These are phyloP conservation scores for Laguncularia racemosa DNA, from an alignment of 345 rosid species.

Conservation along the genomic window DNA sequence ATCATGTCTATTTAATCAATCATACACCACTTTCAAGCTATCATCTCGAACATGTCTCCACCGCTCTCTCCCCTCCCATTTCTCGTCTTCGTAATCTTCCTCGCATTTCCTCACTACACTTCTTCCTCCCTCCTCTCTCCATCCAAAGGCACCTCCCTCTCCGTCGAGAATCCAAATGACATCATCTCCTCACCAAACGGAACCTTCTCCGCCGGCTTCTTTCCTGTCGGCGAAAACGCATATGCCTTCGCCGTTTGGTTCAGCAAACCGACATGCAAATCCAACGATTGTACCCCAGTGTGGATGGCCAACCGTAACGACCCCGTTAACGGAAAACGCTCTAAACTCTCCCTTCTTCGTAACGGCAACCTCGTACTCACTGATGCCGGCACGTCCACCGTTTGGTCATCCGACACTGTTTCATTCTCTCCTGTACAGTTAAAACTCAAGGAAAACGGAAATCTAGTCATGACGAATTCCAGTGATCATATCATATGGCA, in stretches of 20 bases:
- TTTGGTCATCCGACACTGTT: slow-evolving; percentile 16
- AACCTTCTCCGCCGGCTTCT: slow-evolving; percentile 26
- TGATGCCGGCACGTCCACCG: slow-evolving; percentile 13
- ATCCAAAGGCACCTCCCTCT: slow-evolving; percentile 14
- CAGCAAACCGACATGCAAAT: slow-evolving; percentile 5
- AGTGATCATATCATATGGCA: slow-evolving; percentile 16
- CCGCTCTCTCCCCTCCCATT: neutral
- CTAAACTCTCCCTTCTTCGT: slow-evolving; percentile 17
- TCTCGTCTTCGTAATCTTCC: neutral
- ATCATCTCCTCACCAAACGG: slow-evolving; percentile 15
- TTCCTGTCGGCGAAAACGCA: slow-evolving; percentile 21
- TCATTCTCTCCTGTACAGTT: neutral
- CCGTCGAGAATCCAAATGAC: slow-evolving; percentile 15
- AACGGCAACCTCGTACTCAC: slow-evolving; percentile 17
- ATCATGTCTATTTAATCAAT: too few relatives aligned
- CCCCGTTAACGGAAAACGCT: slow-evolving; percentile 33
- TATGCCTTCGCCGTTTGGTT: slow-evolving; percentile 3
- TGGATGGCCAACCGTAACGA: slow-evolving; percentile 40
- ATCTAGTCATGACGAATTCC: slow-evolving; percentile 15
- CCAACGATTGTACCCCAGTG: slow-evolving; percentile 10
- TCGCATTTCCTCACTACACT: neutral
- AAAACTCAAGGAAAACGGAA: slow-evolving; percentile 16
- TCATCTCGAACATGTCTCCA: neutral
- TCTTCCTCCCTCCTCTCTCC: slow-evolving; percentile 5
- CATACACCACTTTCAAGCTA: too few relatives aligned